phyloP scores from a whole-genome alignment of 108 stramenopile species.

The Nitzschia palea region DNA sequence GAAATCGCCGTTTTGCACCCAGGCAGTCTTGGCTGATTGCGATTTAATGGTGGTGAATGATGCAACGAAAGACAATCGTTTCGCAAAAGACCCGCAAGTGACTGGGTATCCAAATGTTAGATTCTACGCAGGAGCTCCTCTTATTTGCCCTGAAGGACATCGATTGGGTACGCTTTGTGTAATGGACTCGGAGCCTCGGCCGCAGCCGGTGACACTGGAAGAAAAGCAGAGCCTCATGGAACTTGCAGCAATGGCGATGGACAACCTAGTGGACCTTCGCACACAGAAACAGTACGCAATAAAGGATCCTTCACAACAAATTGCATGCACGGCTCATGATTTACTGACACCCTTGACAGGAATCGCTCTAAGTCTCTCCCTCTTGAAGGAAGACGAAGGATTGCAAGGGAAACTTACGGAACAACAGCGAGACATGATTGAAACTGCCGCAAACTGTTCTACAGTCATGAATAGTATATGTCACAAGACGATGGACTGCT shows the following conservation, averaged over 20 bases:
- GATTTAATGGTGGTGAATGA: conserved; percentile 66
- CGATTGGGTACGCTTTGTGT: conserved; percentile 85
- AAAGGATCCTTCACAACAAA: conserved; percentile 26
- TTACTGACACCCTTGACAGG: conserved; percentile 77
- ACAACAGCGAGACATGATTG: conserved; percentile 59
- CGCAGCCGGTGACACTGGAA: conserved; percentile 39
- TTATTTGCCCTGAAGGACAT: conserved; percentile 63
- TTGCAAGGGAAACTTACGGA: conserved; percentile 33
- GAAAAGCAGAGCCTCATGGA: conserved; percentile 71
- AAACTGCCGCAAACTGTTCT: conserved; percentile 48
- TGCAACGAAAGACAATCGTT: conserved; percentile 64
- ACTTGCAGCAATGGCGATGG: conserved; percentile 47
- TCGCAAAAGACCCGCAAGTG: conserved; percentile 55
- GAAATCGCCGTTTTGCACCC: conserved; percentile 74
- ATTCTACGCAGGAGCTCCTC: conserved; percentile 80
- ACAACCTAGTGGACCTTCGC: conserved; percentile 41
- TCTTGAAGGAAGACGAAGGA: conserved; percentile 56
- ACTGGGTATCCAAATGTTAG: conserved; percentile 69
- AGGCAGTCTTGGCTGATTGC: conserved; percentile 45
- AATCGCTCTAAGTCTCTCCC: conserved; percentile 58
- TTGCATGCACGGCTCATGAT: conserved; percentile 70
- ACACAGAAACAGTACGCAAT: conserved; percentile 10
- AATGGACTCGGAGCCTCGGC: conserved; percentile 61
- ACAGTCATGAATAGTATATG: conserved; percentile 72
- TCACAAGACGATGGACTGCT: conserved; percentile 59